Evolutionary conservation across 768 basidiomycete genomes (phyloP).

Genomic region (Tubosaeta sp.): DNA sequence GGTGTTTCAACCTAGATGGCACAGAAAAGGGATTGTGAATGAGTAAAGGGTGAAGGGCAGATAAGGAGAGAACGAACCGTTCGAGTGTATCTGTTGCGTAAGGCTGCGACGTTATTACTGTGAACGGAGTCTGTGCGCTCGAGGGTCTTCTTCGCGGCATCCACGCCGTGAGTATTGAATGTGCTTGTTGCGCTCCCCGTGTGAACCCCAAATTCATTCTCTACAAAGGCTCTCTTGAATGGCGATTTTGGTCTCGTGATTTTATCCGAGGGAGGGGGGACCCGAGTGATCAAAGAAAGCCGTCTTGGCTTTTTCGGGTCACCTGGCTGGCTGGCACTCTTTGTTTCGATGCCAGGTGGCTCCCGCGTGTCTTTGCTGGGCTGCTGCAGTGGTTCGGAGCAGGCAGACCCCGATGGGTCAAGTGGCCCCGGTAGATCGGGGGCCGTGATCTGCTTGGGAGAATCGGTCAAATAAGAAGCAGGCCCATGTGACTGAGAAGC

Average conservation of each 20-base stretch:
- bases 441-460: slow-evolving; percentile 17
- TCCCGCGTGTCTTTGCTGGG: neutral
- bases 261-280: slow-evolving; percentile 16
- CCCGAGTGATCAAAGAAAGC: slow-evolving; percentile 19
- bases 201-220: slow-evolving; percentile 34
- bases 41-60: neutral
- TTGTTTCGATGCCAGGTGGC: neutral
- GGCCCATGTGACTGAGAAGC: slow-evolving; percentile 2
- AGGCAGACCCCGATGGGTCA: neutral
- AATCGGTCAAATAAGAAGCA: slow-evolving; percentile 14
- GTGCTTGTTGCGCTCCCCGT: slow-evolving; percentile 14
- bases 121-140: slow-evolving; percentile 52
- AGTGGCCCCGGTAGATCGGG: slow-evolving; percentile 4
- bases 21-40: slow-evolving; percentile 4
- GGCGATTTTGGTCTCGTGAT: slow-evolving; percentile 11
- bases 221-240: slow-evolving; percentile 22
- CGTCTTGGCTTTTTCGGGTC: slow-evolving; percentile 15
- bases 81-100: slow-evolving; percentile 60
- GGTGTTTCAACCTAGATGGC: slow-evolving; percentile 43
- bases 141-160: slow-evolving; percentile 31
- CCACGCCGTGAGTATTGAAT: slow-evolving; percentile 29
- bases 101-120: slow-evolving; percentile 63
- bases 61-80: slow-evolving; percentile 38
- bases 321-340: neutral
- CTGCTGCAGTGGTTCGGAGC: neutral